These are phyloP conservation scores for Dalbergia cochinchinensis DNA, from an alignment of 306 rosid species.

Conservation along the genomic window DNA sequence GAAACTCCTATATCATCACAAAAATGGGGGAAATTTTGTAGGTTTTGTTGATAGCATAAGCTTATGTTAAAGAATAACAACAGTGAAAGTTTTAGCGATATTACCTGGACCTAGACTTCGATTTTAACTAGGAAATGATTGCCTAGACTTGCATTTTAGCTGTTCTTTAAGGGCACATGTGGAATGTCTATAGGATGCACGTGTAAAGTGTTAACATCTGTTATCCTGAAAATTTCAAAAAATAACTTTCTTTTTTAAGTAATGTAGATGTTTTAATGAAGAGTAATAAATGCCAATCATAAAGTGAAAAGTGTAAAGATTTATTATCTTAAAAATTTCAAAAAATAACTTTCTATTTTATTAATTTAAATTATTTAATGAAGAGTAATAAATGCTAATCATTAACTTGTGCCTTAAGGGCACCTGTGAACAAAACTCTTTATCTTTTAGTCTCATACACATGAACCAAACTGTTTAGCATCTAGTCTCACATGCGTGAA, in stretches of 20 bases:
- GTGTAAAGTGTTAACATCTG: too few species aligned
- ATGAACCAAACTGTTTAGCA: neutral
- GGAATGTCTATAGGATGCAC: too few species aligned
- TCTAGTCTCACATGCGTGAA: slow-evolving; percentile 5
- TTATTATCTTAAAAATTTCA: neutral
- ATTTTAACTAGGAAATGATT: neutral
- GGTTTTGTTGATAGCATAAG: slow-evolving; percentile 10
- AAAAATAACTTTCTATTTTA: too few species aligned
- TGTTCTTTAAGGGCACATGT: too few species aligned
- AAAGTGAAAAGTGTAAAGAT: neutral
- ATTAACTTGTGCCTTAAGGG: neutral
- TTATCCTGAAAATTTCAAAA: too few species aligned
- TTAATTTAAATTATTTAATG: too few species aligned
- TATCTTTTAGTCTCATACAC: neutral
- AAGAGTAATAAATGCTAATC: neutral
- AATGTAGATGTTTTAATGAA: too few species aligned
- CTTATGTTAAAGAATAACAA: slow-evolving; percentile 3
- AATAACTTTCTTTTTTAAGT: too few species aligned
- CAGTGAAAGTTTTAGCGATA: neutral
- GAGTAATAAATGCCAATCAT: too few species aligned
- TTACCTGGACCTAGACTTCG: neutral
- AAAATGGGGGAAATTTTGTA: neutral
- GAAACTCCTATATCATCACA: slow-evolving; percentile 1
- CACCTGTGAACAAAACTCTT: neutral
- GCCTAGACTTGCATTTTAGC: neutral